Evolutionary conservation across 495 filamentous ascomycete species (phyloP), one percentile per base, ranked within the genome.

Genomic region (Aspergillus heteromorphus): DNA sequence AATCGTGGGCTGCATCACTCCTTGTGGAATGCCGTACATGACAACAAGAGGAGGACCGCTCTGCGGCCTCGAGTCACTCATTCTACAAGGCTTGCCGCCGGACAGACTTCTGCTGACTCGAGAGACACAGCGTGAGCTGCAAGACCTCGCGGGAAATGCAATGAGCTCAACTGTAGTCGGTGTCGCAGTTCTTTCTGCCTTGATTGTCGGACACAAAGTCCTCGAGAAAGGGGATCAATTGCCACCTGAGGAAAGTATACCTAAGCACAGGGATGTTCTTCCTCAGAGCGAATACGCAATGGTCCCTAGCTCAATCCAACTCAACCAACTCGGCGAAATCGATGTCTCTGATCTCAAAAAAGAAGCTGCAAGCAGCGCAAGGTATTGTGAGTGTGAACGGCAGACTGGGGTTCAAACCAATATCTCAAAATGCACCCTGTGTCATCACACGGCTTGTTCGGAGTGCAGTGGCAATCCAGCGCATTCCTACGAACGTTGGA

Each of bases 141-240:
- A 84, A 48, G 81, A 91, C 54, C 73, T 95, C 6, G 87, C 87
- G 2, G 90, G 90, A 0, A 95, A 95, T 63, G 90, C 90, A 0
- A 95, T 95, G 90, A 80, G 79, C 2, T 80, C 85, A 3, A 87
- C 89, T 0, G 85, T 89, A 7, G 82, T 92, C 5, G 85, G 87
- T 1, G 74, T 81, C 3, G 78, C 80, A 1, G 76, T 88, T 6
- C 54, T 88, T 1, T 59, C 78, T 16, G 77, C 78, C 0, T 61
- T 88, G 20, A 78, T 83, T 18, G 63, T 63, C 14, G 70, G 68
- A 16, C 54, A 75, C 18, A 56, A 70, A 13, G 59, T 74, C 6
- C 56, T 83, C 20, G 38, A 65, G 18, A 11, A 50, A 17, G 59
- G 48, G 4, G 23, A 54, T n/a, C 49, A 38, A 31, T 57, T 17